Conservation (phyloP, 2,329 filamentous ascomycete genomes). For the Xylaria digitata region DNA sequence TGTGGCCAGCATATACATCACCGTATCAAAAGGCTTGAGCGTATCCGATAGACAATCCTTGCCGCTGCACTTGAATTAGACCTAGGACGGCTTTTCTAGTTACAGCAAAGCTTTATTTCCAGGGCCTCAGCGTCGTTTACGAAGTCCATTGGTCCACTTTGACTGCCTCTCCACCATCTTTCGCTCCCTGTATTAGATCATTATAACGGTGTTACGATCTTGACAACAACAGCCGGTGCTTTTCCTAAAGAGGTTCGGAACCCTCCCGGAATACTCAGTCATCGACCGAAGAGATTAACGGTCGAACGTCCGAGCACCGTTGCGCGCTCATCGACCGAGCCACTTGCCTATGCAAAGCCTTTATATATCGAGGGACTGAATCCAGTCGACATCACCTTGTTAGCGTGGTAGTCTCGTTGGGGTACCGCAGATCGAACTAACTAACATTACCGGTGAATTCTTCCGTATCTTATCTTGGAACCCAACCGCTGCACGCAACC, state of each 20-base stretch:
- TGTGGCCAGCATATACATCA: slow-evolving; percentile 44
- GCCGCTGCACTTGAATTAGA: slow-evolving; percentile 43
- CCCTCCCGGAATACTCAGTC: slow-evolving; percentile 26
- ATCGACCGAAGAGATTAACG: slow-evolving; percentile 37
- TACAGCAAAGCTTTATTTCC: slow-evolving; percentile 44
- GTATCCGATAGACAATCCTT: slow-evolving; percentile 43
- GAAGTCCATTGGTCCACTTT: slow-evolving; percentile 47
- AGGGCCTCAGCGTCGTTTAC: slow-evolving; percentile 40
- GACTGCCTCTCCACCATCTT: slow-evolving; percentile 44
- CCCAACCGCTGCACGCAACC: slow-evolving; percentile 53
- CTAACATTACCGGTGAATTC: slow-evolving; percentile 47
- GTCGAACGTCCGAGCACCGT: slow-evolving; percentile 22
- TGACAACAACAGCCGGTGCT: slow-evolving; percentile 32
- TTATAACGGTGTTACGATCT: slow-evolving; percentile 43
- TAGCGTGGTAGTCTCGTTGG: slow-evolving; percentile 15
- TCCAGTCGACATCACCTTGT: slow-evolving; percentile 15
- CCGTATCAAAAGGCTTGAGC: slow-evolving; percentile 41
- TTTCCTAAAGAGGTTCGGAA: slow-evolving; percentile 33
- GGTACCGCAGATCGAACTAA: slow-evolving; percentile 49
- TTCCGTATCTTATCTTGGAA: slow-evolving; percentile 46
- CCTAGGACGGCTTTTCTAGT: slow-evolving; percentile 41
- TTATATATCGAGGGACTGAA: slow-evolving; percentile 25
- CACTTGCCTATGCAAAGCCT: slow-evolving; percentile 12
- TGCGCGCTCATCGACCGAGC: slow-evolving; percentile 14
- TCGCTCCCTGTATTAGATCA: slow-evolving; percentile 40